Conservation (phyloP, 2,329 filamentous ascomycete species). For the Paramyrothecium sp. region DNA sequence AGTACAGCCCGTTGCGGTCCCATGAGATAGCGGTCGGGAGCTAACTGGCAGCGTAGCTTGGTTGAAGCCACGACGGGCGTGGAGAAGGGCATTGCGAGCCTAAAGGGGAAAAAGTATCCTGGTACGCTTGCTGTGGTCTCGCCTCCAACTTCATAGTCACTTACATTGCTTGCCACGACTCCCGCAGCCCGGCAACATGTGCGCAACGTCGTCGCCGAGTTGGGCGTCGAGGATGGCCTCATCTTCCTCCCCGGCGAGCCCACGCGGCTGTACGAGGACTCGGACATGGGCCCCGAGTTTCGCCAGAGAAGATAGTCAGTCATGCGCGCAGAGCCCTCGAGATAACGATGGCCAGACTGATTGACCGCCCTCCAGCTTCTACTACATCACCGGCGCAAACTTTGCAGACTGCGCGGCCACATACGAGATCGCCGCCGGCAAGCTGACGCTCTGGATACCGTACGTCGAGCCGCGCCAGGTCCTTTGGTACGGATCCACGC, state of each 20-base stretch:
- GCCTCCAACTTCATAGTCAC: neutral
- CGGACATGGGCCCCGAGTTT: slow-evolving; percentile 55
- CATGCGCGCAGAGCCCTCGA: neutral
- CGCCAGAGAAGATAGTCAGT: slow-evolving; percentile 59
- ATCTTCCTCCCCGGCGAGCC: slow-evolving; percentile 55
- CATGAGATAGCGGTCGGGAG: neutral
- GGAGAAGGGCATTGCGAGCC: no score
- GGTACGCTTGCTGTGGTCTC: slow-evolving; percentile 20
- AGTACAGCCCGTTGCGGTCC: slow-evolving; percentile 16
- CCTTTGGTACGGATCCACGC: slow-evolving; percentile 64
- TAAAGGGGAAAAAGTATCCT: slow-evolving; percentile 29
- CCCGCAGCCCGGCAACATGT: slow-evolving; percentile 39
- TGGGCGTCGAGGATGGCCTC: slow-evolving; percentile 48
- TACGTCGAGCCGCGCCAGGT: slow-evolving; percentile 60
- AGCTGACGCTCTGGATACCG: slow-evolving; percentile 72
- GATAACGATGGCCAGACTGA: neutral
- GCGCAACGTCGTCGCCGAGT: slow-evolving; percentile 52
- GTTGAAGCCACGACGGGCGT: no score
- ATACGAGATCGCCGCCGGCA: slow-evolving; percentile 58
- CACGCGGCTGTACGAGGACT: slow-evolving; percentile 53
- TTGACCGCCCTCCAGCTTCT: slow-evolving; percentile 44
- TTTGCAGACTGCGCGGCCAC: slow-evolving; percentile 55
- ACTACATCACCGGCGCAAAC: slow-evolving; percentile 55
- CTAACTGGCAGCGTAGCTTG: no score
- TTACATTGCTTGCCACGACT: neutral